Conservation (phyloP, 805 yeast genomes). For the Jamesozyma hellenica region DNA sequence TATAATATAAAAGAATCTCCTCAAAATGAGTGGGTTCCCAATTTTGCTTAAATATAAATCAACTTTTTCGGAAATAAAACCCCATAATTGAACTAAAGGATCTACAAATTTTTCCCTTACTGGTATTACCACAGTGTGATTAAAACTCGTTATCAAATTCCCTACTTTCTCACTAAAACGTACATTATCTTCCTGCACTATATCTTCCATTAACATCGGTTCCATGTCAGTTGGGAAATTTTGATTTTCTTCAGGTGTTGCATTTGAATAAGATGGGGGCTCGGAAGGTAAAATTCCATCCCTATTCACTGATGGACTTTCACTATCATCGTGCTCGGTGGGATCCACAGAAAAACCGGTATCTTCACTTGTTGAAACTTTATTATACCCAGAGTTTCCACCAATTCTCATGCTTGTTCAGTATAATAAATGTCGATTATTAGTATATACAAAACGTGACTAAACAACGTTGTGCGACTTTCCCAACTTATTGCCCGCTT, state of each 20-base stretch:
- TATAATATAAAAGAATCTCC: constrained; percentile 62
- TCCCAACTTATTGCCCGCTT: too few relatives aligned
- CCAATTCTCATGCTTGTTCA: too few relatives aligned
- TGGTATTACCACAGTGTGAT: constrained; percentile 30
- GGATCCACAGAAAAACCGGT: background rate
- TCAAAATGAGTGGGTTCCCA: constrained; percentile 83
- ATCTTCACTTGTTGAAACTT: constrained; percentile 1
- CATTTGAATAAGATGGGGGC: constrained; percentile 25
- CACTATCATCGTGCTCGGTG: background rate
- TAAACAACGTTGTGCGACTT: too few relatives aligned
- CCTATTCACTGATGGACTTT: background rate
- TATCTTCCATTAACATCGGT: constrained; percentile 38
- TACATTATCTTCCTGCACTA: constrained; percentile 3
- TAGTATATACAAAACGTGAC: too few relatives aligned
- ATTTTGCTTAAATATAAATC: constrained; percentile 51
- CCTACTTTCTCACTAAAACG: constrained; percentile 8
- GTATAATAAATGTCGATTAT: too few relatives aligned
- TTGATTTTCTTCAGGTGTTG: background rate
- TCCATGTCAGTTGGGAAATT: constrained; percentile 5
- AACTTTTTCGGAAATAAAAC: constrained; percentile 31
- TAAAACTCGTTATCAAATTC: constrained; percentile 16
- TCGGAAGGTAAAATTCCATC: constrained; percentile 19
- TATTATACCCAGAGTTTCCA: background rate
- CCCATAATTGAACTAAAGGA: constrained; percentile 36
- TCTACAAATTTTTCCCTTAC: constrained; percentile 35